phyloP scores from a whole-genome alignment of 257 asterid species.

The Voacanga thouarsii region DNA sequence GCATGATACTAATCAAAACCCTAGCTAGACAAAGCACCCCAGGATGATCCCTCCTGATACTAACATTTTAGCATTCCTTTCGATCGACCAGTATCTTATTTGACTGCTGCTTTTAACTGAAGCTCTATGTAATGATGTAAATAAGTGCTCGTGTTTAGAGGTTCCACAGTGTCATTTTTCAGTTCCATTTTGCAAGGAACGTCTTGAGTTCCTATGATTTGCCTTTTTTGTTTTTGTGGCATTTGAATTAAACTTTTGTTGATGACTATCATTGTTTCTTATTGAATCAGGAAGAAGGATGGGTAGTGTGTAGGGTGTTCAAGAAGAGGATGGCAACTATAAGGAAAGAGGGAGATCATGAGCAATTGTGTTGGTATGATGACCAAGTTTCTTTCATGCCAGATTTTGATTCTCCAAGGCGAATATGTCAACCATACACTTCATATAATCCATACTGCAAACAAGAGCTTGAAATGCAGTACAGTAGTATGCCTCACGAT shows the following conservation, averaged over 20 bases:
- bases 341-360: slow-evolving; percentile 42
- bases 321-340: slow-evolving; percentile 51
- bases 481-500: slow-evolving; percentile 36
- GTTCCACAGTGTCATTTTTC: background rate
- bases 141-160: background rate
- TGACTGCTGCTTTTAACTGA: background rate
- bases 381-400: slow-evolving; percentile 59
- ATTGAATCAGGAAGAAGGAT: slow-evolving; percentile 63
- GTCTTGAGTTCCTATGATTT: background rate
- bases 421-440: slow-evolving; percentile 21
- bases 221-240: background rate
- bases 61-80: background rate
- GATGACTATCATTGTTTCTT: background rate
- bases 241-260: background rate
- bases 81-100: background rate
- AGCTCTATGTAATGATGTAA: background rate
- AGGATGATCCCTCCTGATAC: background rate
- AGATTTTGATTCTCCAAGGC: slow-evolving; percentile 40
- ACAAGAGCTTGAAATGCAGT: slow-evolving; percentile 45
- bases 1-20: background rate
- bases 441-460: slow-evolving; percentile 31
- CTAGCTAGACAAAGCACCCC: background rate
- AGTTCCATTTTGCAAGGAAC: background rate
- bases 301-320: slow-evolving; percentile 74
- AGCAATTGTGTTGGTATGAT: slow-evolving; percentile 51